Evolutionary conservation across 768 basidiomycete genomes (phyloP), one percentile per base, ranked within the genome.

Genomic region (Collybia sp.): DNA sequence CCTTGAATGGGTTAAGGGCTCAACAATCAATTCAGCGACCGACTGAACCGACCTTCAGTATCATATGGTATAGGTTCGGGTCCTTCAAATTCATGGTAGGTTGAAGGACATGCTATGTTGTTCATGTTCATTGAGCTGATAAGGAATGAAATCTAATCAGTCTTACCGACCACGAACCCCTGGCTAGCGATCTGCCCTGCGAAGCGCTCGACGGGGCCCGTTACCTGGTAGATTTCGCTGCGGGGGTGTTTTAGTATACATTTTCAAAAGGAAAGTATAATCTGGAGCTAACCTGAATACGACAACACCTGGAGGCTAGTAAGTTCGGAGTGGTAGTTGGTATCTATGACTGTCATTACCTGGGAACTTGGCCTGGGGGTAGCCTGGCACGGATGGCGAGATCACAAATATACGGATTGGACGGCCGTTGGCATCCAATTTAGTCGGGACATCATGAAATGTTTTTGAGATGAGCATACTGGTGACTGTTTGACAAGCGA

Each of bases 161-260:
- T 61, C 83, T 20, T 44, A 87, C 89, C 89, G 10, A 89, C 88
- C 40, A 92, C 77, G 53, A 79, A 90, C 52, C 90, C 90, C 25
- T 91, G 85, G 50, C 85, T 89, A 8, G 90, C 91, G 53, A 93
- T 91, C 66, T 88, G 86, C 12, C 86, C 83, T 0, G 87, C 88
- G 58, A 89, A 92, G 42, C 93, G 80, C 61, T 94, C 93, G n/a
- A 95, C 93, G 31, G 93, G 93, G 0, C 92, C 92, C n/a, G 91
- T 94, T 1, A 94, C 92, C 62, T 91, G 89, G 61, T 96, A 97
- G 45, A 97, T 97, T 69, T 95, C 93, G 57, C 91, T 93, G 57
- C 13, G 45, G 13, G 42, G 15, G 18, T 41, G n/a, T n/a, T n/a
- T 20, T 32, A 16, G 35, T 30, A 32, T 25, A 36, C 36, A 39